Evolutionary conservation across 2,329 filamentous ascomycete genomes (phyloP), one percentile per base, ranked within the genome.

Genomic region (Colletotrichum tropicale): DNA sequence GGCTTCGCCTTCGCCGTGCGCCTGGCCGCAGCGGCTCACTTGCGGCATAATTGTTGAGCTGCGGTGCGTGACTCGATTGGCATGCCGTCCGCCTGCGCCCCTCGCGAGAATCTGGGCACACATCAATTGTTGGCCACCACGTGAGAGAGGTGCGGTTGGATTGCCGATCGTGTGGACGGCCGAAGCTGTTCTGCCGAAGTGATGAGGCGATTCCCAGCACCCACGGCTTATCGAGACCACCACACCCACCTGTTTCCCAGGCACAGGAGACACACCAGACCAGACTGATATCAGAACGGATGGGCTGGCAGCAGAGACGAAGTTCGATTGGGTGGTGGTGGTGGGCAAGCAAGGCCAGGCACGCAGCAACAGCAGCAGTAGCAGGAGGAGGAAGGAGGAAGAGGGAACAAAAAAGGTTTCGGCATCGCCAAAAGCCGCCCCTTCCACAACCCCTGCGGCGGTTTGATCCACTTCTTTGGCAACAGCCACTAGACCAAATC

Each of bases 381-480:
- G 30, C 4, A 32, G 48, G 6, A 26, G 55, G 24, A 55, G 28
- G 66, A 61, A 38, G 68, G 68, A 66, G 68, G 34, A 10, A n/a
- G 64, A 65, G 26, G 73, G 43, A 26, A 73, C 73, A 58, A 64
- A 74, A 75, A 74, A 76, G 70, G 70, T 76, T 74, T 76, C 74
- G 74, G 74, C 74, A 74, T 69, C 74, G 48, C 34, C 70, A 69
- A 24, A 56, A 74, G 70, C 74, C 74, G 74, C 70, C 74, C 70
- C 74, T 76, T 76, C 74, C 48, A 36, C 56, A n/a, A 69, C 48
- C 76, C 76, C 68, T 77, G 70, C 66, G 38, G 32, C 66, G 58
- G 77, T 78, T 77, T 78, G 77, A 78, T 76, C 72, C 67, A 71
- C 76, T 24, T n/a, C 36, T 38, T 72, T 43, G 73, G 69, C 67